Conservation (phyloP, 345 rosid genomes). For the Eutrema yunnanense region DNA sequence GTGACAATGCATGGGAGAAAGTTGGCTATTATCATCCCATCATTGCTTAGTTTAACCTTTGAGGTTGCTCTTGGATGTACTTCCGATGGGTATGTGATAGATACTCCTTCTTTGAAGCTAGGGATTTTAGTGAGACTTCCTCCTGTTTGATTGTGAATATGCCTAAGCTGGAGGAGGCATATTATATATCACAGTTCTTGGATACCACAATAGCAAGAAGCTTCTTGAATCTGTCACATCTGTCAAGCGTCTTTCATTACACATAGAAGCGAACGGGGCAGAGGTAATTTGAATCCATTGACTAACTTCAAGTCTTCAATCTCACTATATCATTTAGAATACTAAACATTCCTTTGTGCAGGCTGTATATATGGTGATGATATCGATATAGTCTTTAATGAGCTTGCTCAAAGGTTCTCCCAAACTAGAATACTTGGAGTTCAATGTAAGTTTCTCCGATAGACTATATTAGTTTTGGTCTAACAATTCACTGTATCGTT, state of each 20-base stretch:
- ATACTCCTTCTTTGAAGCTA: background rate
- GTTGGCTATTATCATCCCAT: no score
- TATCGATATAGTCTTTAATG: background rate
- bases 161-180: background rate
- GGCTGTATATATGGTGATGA: background rate
- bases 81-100: no score
- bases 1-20: no score
- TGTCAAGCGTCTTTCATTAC: background rate
- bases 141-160: background rate
- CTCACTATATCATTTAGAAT: no score
- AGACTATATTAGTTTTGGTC: no score
- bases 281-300: background rate
- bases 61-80: no score
- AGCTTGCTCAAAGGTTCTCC: background rate
- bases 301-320: background rate
- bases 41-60: no score
- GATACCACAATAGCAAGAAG: background rate
- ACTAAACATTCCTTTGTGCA: background rate
- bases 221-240: background rate
- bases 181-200: background rate
- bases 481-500: no score
- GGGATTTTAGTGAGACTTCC: rapidly evolving
- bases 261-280: no score
- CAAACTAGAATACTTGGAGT: no score
- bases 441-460: no score